Percentiles rank a stretch among this genome's conserved stretches.
Conservation (phyloP, 2,329 filamentous ascomycete genomes). For the Aspergillus texensis region DNA sequence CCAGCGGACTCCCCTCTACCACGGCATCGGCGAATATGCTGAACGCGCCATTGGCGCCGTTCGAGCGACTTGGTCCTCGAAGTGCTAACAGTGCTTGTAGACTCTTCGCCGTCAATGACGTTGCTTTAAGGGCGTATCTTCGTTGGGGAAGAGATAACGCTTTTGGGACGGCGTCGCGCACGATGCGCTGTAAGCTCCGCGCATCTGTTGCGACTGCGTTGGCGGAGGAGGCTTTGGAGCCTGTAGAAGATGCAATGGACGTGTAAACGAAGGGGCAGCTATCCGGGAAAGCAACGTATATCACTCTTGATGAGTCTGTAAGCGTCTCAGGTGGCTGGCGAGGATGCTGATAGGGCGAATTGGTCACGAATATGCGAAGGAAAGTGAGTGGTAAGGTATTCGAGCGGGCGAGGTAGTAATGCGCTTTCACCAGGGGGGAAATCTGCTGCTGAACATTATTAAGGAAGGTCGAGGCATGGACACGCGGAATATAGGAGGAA, state of each 20-base stretch:
- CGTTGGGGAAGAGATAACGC: constrained; percentile 75
- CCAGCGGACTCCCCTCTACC: constrained; percentile 54
- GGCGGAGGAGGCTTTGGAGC: constrained; percentile 35
- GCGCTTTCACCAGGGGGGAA: constrained; percentile 77
- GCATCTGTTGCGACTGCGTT: constrained; percentile 8
- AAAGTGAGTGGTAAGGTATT: constrained; percentile 66
- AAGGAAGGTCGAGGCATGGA: constrained; percentile 80
- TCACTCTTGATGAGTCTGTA: constrained; percentile 67
- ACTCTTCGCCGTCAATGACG: constrained; percentile 71
- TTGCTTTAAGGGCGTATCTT: constrained; percentile 69
- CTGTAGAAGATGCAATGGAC: constrained; percentile 49
- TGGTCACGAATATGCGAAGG: constrained; percentile 76
- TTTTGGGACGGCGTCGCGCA: constrained; percentile 79
- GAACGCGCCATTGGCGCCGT: constrained; percentile 76
- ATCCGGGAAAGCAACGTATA: constrained; percentile 82
- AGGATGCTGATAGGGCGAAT: constrained; percentile 73
- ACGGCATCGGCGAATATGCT: constrained; percentile 72
- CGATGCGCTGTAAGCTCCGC: constrained; percentile 62
- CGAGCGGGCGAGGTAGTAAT: constrained; percentile 78
- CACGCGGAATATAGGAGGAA: constrained; percentile 60
- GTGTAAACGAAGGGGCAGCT: constrained; percentile 75
- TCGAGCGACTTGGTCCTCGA: constrained; percentile 69
- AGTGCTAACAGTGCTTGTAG: constrained; percentile 69
- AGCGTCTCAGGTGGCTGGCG: constrained; percentile 40
- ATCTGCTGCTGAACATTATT: constrained; percentile 74